Evolutionary conservation across 1,284 basidiomycete genomes (phyloP), one percentile per base, ranked within the genome.

Genomic region (Ceratobasidium sp.): DNA sequence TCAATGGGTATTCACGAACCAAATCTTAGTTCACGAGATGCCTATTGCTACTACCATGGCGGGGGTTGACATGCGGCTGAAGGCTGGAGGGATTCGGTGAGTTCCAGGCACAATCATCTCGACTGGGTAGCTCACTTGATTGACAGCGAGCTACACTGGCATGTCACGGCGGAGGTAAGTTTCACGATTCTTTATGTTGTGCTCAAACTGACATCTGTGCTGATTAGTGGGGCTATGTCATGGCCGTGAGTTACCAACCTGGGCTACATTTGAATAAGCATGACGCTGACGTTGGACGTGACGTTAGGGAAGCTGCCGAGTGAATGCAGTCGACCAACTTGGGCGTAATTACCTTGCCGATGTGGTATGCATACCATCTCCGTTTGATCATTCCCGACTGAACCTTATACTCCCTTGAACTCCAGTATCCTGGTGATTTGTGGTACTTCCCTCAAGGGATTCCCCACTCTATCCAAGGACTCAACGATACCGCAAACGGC

Each of bases 371-470:
- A 5, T 36, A 49, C 5, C 16, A 4, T 6, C 16, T 23, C 42
- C 19, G 42, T 39, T 23, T 6, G 30, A n/a, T n/a, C n/a, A n/a
- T 39, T 4, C 33, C 11, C 13, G 1, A 39, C 23, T 41, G 16
- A 23, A 11, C 39, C 14, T 9, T n/a, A 25, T 16, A 8, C 21
- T 13, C 21, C 27, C 14, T 30, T 36, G 16, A 25, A 82, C 13
- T 39, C 8, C 52, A 71, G 70, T 62, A 71, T n/a, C 57, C 46
- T 16, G 70, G 71, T 9, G 62, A 69, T 57, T 47, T 66, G 23
- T 70, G 87, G 87, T 89, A 85, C 78, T 89, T 89, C 80, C 87
- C 87, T 9, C 78, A 87, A 9, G 87, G 88, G 16, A 81, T 85
- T 69, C 83, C 84, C 6, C 85, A 87, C 74, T 83, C 82, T 30